Percentiles rank a stretch among this genome's conserved stretches.
Conservation (phyloP, 192 early-diverging fungal genomes). For the Chytriomyces sp. region DNA sequence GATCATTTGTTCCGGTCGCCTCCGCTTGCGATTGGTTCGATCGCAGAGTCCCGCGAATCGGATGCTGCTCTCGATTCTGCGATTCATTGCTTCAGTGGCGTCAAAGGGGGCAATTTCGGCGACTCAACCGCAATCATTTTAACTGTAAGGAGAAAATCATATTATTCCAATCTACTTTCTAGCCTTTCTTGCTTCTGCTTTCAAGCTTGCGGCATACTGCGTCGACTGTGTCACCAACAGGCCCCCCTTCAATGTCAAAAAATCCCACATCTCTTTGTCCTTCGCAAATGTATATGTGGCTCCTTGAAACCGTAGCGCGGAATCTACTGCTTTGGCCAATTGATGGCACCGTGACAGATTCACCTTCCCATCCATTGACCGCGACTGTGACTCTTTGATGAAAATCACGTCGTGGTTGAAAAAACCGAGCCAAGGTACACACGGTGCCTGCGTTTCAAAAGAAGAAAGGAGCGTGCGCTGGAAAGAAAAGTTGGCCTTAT, state of each 20-base stretch:
- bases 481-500: not conserved
- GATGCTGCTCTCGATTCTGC: too few species aligned
- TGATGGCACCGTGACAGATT: constrained; percentile 17
- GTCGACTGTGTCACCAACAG: not conserved
- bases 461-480: not conserved
- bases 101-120: too few species aligned
- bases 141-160: not conserved
- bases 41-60: too few species aligned
- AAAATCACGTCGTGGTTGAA: constrained; percentile 18
- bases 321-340: constrained; percentile 11
- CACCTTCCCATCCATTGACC: not conserved
- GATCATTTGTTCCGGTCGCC: too few species aligned
- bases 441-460: not conserved
- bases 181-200: not conserved
- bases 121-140: too few species aligned
- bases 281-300: not conserved
- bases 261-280: not conserved
- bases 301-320: constrained; percentile 20
- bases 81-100: too few species aligned
- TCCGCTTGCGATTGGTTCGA: too few species aligned
- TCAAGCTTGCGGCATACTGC: constrained; percentile 10
- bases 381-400: constrained; percentile 12
- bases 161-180: not conserved
- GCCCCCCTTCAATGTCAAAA: constrained; percentile 8
- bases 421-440: constrained; percentile 22